Base-by-base conservation (phyloP, 176 grass and related monocot genomes). In the Phyllostachys edulis region DNA sequence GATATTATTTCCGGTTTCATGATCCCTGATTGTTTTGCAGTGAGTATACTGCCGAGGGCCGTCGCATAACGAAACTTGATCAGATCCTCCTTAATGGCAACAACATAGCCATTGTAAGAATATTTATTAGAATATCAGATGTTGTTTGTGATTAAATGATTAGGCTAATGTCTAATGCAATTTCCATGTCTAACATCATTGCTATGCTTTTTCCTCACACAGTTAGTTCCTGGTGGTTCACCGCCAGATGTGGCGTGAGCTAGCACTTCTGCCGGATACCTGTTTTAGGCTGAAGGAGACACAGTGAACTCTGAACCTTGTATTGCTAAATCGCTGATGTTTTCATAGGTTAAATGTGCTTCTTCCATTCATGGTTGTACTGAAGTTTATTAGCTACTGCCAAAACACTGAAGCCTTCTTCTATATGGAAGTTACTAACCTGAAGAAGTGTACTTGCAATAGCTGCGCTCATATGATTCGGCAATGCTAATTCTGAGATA, bases 91-190 rank as follows among this genome's bases (percentile, higher is more conserved):
- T 99, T 23, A 99, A 99, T 38, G 97, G 97, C 65, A 99, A 96
- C 90, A 99, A 99, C 68, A 99, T 99, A 81, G 97, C 97, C 77
- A 99, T 99, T 49, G 97, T 99, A 94, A 99, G 91, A 40, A 79
- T 69, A 50, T 54, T 20, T 67, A 23, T 51, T 38, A 2, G 29
- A 68, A 68, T 34, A 60, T 15, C 16, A 79, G 36, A 45, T 49
- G 46, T 34, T 57, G 50, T 8, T 51, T 57, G 51, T 51, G 18
- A 7, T 46, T 36, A 39, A 60, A 23, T 63, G 14, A 40, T 24
- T 76, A 34, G 21, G 7, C 16, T 64, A 39, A 13, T 64, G 36
- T 70, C 20, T 78, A 82, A 55, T 71, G 16, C n/a, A 45, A 50
- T 51, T 69, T 5, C 18, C 56, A 79, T 82, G 68, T 60, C 64